phyloP scores from a whole-genome alignment of 2,329 filamentous ascomycete species.

The Botrytis aclada region DNA sequence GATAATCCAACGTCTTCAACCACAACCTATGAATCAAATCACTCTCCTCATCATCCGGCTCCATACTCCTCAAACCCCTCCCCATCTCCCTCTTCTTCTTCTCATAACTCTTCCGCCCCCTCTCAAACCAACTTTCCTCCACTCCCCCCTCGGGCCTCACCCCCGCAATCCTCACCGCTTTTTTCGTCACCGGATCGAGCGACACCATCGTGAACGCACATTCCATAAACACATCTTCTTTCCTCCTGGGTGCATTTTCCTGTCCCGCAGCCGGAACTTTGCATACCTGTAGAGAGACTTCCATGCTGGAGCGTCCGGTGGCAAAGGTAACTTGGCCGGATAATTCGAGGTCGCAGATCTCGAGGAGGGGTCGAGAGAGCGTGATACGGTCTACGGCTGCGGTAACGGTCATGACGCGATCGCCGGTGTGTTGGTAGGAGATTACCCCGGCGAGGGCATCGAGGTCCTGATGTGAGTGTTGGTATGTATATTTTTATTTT shows the following conservation, averaged over 20 bases:
- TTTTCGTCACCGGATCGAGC: conserved; percentile 63
- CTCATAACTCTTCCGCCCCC: conserved; percentile 63
- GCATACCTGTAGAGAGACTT: conserved; percentile 65
- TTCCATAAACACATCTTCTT: conserved; percentile 65
- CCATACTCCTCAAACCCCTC: conserved; percentile 58
- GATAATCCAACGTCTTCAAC: conserved; percentile 62
- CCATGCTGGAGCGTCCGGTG: conserved; percentile 66
- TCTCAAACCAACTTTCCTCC: conserved; percentile 58
- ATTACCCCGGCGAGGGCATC: conserved; percentile 70
- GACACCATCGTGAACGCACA: conserved; percentile 75
- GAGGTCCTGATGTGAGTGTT: conserved; percentile 47
- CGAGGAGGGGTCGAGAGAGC: conserved; percentile 59
- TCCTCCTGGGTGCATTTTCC: conserved; percentile 48
- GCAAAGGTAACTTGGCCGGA: conserved; percentile 56
- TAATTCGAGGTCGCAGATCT: conserved; percentile 68
- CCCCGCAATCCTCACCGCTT: conserved; percentile 59
- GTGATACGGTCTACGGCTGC: conserved; percentile 42
- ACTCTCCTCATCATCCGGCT: conserved; percentile 66
- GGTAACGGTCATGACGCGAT: conserved; percentile 47
- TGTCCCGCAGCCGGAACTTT: conserved; percentile 44
- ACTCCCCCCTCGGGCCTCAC: conserved; percentile 58
- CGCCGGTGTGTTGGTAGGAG: conserved; percentile 66
- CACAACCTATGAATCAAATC: conserved; percentile 68
- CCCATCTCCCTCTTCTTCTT: conserved; percentile 61
- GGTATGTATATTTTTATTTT: neutral